Percentiles rank a stretch among this genome's conserved stretches.
These are phyloP conservation scores for Coniochaeta sp. DNA, from an alignment of 2,329 filamentous ascomycete genomes.

Conservation along the genomic window DNA sequence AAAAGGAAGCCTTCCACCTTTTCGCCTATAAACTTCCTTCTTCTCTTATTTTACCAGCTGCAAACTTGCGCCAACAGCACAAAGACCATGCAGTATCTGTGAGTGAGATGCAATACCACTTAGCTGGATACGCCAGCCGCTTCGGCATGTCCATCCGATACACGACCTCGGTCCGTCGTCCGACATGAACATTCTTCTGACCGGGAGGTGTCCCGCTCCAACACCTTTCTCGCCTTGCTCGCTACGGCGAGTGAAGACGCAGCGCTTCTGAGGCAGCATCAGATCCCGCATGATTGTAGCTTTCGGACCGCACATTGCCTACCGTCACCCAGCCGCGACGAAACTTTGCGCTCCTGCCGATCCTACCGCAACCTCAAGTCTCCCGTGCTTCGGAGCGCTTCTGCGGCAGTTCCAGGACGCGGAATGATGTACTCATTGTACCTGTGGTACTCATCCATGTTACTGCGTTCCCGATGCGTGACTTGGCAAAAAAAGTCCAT, in stretches of 20 bases:
- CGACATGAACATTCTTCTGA: neutral
- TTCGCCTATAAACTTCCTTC: too few species aligned
- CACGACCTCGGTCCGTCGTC: neutral
- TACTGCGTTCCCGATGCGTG: too few species aligned
- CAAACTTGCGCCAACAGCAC: neutral
- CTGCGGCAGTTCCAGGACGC: neutral
- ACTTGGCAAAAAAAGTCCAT: too few species aligned
- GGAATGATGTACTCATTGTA: neutral
- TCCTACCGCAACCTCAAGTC: neutral
- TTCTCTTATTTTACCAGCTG: neutral
- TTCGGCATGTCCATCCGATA: neutral
- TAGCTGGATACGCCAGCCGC: neutral
- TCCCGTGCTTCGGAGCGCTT: neutral
- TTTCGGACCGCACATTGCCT: neutral
- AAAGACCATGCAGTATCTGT: neutral
- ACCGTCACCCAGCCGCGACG: neutral
- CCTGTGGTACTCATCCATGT: neutral
- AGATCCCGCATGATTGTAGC: too few species aligned
- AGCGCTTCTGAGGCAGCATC: too few species aligned
- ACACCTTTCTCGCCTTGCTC: neutral
- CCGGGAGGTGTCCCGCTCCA: too few species aligned
- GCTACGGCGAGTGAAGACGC: too few species aligned
- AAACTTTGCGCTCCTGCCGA: neutral
- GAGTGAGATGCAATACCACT: neutral
- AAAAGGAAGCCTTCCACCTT: neutral